Evolutionary conservation across 768 basidiomycete genomes (phyloP).

Genomic region (Tulasnella sp.): DNA sequence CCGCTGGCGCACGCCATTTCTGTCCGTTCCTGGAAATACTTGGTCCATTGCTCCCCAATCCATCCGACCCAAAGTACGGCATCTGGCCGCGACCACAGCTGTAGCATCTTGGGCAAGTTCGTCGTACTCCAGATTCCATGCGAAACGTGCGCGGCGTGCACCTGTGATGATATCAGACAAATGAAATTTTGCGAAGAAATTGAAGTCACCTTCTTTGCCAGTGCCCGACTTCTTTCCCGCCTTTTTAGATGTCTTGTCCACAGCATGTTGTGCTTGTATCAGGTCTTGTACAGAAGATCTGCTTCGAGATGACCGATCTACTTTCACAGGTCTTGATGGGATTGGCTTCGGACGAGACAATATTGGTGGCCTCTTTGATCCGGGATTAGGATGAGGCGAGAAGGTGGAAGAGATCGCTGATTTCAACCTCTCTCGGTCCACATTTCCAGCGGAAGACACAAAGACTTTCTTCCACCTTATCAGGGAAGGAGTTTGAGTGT

Average conservation of each 20-base stretch:
- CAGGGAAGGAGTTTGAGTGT: conserved; percentile 4
- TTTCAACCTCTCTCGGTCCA: neutral
- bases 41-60: conserved; percentile 64
- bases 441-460: neutral
- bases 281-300: conserved; percentile 14
- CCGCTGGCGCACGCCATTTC: conserved; percentile 59
- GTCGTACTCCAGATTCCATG: conserved; percentile 78
- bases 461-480: conserved; percentile 4
- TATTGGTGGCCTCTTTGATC: no score
- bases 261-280: conserved; percentile 1
- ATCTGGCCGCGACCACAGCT: conserved; percentile 69
- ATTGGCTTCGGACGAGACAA: no score
- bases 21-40: conserved; percentile 64
- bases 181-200: neutral
- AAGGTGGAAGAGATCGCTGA: no score
- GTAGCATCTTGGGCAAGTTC: conserved; percentile 79
- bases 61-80: conserved; percentile 40
- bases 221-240: conserved; percentile 11
- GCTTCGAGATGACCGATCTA: no score
- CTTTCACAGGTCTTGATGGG: no score
- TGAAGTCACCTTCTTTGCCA: neutral
- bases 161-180: no score
- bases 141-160: conserved; percentile 54
- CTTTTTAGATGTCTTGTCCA: neutral
- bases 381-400: no score